These are phyloP conservation scores for Paspalum vaginatum DNA, from an alignment of 176 grass and related monocot genomes.

Conservation along the genomic window DNA sequence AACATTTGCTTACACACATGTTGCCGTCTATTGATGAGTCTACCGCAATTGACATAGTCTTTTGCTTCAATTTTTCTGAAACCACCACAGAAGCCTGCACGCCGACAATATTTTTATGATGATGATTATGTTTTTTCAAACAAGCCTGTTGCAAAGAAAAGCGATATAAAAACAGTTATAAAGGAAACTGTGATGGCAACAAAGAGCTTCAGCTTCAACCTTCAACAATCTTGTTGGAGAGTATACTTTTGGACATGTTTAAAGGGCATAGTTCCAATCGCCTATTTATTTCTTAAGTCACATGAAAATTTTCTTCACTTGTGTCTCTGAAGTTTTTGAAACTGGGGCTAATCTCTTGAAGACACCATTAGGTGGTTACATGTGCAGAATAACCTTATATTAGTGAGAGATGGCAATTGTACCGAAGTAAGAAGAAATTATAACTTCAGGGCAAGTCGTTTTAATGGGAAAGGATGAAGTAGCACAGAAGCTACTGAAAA, in stretches of 20 bases:
- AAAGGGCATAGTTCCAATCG: constrained; percentile 65
- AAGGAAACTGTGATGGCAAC: constrained; percentile 83
- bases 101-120: constrained; percentile 65
- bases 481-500: no score
- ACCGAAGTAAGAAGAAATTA: neutral
- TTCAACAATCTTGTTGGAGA: constrained; percentile 95
- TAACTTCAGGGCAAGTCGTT: constrained; percentile 10
- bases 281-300: constrained; percentile 16
- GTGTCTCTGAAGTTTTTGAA: neutral
- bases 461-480: no score
- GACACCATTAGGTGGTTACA: neutral
- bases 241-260: constrained; percentile 88
- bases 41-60: constrained; percentile 46
- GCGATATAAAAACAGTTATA: constrained; percentile 53
- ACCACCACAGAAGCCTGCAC: constrained; percentile 70
- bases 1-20: constrained; percentile 19
- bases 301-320: constrained; percentile 4
- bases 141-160: constrained; percentile 59
- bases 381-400: neutral
- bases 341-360: neutral
- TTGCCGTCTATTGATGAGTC: constrained; percentile 53
- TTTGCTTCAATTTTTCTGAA: constrained; percentile 62
- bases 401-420: neutral
- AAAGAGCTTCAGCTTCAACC: constrained; percentile 79
- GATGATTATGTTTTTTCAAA: constrained; percentile 81